Conservation (phyloP, 225 moss, liverwort and hornwort genomes). For the Pseudoscleropodium purum region DNA sequence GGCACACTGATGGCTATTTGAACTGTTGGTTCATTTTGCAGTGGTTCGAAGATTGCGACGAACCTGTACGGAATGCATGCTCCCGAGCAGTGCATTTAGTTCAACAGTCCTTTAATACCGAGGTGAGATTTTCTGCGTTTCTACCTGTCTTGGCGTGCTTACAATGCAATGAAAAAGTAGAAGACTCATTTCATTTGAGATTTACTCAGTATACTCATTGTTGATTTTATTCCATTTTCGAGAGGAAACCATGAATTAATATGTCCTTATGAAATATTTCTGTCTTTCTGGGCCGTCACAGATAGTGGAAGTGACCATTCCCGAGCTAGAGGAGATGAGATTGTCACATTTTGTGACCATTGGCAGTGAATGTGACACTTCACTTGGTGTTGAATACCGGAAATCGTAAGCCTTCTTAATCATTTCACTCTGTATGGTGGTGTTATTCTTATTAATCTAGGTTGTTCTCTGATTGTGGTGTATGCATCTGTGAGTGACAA, state of each 20-base stretch:
- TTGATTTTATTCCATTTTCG: neutral
- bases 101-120: constrained; percentile 41
- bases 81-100: constrained; percentile 58
- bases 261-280: neutral
- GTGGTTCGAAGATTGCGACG: constrained; percentile 94
- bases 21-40: constrained; percentile 9
- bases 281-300: neutral
- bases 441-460: neutral
- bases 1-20: neutral
- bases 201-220: neutral
- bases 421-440: neutral
- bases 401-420: constrained; percentile 35
- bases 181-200: neutral
- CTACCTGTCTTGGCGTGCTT: neutral
- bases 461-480: neutral
- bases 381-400: constrained; percentile 52
- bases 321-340: constrained; percentile 96
- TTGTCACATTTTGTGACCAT: constrained; percentile 89
- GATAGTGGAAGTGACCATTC: constrained; percentile 79
- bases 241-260: neutral
- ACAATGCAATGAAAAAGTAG: neutral
- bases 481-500: neutral
- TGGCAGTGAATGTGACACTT: constrained; percentile 69
- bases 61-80: constrained; percentile 50
- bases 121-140: neutral